Percentiles rank a stretch among this genome's conserved stretches.
These are phyloP conservation scores for Aspergillus tanneri DNA, from an alignment of 2,329 filamentous ascomycete species.

Conservation along the genomic window DNA sequence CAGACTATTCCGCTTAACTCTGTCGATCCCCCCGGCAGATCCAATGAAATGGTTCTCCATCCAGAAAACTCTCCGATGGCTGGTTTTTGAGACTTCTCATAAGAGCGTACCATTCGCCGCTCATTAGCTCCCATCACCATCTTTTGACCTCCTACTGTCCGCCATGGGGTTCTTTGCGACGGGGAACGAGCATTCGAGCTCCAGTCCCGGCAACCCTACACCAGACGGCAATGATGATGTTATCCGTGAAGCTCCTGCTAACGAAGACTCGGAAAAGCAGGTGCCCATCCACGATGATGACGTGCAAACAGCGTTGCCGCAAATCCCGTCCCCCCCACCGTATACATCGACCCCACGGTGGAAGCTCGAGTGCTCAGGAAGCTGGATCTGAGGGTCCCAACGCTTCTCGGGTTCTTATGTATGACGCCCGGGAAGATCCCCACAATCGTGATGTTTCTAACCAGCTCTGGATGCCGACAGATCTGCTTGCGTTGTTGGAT, in stretches of 20 bases:
- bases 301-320: conserved; percentile 18
- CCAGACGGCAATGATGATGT: conserved; percentile 23
- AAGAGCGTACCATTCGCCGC: conserved; percentile 7
- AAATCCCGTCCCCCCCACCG: conserved; percentile 14
- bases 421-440: too few species aligned
- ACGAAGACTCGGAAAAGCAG: conserved; percentile 34
- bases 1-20: conserved; percentile 14
- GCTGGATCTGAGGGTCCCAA: conserved; percentile 37
- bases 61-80: conserved; percentile 15
- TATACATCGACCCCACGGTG: conserved; percentile 36
- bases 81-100: conserved; percentile 10
- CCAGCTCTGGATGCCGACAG: conserved; percentile 25
- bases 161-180: conserved; percentile 24
- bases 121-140: not conserved
- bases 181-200: conserved; percentile 11
- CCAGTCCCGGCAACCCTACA: not conserved
- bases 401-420: conserved; percentile 42
- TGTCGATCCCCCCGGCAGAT: conserved; percentile 20
- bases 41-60: conserved; percentile 8
- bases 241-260: conserved; percentile 21
- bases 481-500: conserved; percentile 50
- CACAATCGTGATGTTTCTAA: too few species aligned
- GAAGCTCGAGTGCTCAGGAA: conserved; percentile 40
- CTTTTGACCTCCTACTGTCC: not conserved
- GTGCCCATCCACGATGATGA: conserved; percentile 24